Evolutionary conservation across 2,329 filamentous ascomycete species (phyloP), one percentile per base, ranked within the genome.

Genomic region (Alternaria dauci): DNA sequence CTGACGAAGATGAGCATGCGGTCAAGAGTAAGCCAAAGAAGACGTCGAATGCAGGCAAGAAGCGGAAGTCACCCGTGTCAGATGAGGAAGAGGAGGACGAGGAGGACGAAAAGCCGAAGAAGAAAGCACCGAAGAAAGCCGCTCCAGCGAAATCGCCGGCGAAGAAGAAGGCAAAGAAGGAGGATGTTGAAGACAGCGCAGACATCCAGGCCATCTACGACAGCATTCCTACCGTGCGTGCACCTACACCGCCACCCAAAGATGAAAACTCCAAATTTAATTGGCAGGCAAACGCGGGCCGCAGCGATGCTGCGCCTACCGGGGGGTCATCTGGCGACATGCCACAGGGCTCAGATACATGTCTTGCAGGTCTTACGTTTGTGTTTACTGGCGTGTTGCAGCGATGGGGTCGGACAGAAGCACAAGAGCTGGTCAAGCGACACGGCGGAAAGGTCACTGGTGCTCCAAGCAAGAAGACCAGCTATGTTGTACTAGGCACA

Each of bases 301-400:
- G 83, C 59, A 89, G 87, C 75, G 81, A 87, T 16, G 86, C 87
- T 3, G 87, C 92, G 18, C 86, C 87, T 8, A 85, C 86, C 50
- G 83, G 86, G 23, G 88, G 88, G 11, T 81, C 85, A 9, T 87
- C 69, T 3, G 54, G 84, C 30, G 92, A 96, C 16, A 81, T 97
- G 51, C 95, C 95, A 0, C 86, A 87, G 20, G 95, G 95, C 8
- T 89, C 89, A 53, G 92, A 95, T 11, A 96, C 97, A 70, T 99
- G 95, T 75, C 86, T 99, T 57, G 89, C 89, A 55, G 95, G 96
- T 0, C 84, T 98, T 56, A 91, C 88, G 0, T 99, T 99, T 74
- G 95, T 99, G 28, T 99, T 99, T 72, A 99, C 96, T 0, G 95
- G 95, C 25, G 85, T 97, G 25, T 83, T 98, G 39, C 87, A 91